Conservation (phyloP, 306 rosid genomes). For the Gastrolobium villosum region DNA sequence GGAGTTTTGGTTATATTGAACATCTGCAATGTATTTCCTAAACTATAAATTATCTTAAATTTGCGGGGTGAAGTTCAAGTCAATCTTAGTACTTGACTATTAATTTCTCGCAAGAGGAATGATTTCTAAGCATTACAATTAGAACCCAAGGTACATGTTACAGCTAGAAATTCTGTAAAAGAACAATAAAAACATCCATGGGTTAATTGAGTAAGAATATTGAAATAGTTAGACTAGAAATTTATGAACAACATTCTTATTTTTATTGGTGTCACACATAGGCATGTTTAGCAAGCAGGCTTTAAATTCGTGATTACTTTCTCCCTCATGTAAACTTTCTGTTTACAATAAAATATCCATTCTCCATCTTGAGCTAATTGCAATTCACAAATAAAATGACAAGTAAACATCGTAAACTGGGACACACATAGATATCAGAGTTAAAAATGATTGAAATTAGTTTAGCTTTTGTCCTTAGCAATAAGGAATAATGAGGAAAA, state of each 20-base stretch:
- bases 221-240: background rate
- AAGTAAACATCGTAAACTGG: conserved; percentile 15
- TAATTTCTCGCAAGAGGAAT: background rate
- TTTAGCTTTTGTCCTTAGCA: background rate
- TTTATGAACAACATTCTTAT: background rate
- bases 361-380: conserved; percentile 13
- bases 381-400: background rate
- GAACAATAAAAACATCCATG: background rate
- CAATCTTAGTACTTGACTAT: conserved; percentile 32
- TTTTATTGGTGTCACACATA: background rate
- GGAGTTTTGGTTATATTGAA: conserved; percentile 4
- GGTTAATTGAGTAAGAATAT: background rate
- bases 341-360: background rate
- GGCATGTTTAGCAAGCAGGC: conserved; percentile 18
- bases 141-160: conserved; percentile 4
- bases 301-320: background rate
- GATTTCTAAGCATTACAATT: conserved; percentile 23
- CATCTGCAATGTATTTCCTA: background rate
- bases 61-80: conserved; percentile 1
- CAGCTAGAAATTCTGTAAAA: background rate
- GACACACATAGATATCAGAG: background rate
- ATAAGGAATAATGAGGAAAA: background rate
- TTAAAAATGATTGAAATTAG: background rate
- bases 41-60: conserved; percentile 7
- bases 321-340: background rate